Conservation (phyloP, 768 basidiomycete genomes). For the Lactarius indigo region DNA sequence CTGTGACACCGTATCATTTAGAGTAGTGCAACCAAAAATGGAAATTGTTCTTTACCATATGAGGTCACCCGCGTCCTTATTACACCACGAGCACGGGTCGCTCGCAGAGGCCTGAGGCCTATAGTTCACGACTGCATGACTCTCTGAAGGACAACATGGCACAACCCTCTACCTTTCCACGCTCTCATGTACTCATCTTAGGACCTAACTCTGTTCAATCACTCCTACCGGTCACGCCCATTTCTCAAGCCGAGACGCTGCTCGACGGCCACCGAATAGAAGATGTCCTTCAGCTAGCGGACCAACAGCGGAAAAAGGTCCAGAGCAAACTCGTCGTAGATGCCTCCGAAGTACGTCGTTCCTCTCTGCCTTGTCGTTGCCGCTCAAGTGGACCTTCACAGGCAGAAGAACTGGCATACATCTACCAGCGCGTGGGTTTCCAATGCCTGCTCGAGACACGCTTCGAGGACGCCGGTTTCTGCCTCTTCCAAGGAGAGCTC, state of each 20-base stretch:
- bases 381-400: constrained; percentile 28
- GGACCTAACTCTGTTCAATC: constrained; percentile 58
- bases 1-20: constrained; percentile 3
- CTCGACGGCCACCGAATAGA: constrained; percentile 61
- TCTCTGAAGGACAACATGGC: constrained; percentile 15
- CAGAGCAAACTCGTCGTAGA: constrained; percentile 50
- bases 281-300: constrained; percentile 60
- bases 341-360: constrained; percentile 47
- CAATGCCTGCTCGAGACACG: constrained; percentile 73
- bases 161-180: constrained; percentile 46
- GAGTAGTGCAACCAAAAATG: not conserved
- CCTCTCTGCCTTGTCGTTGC: not conserved
- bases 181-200: constrained; percentile 65
- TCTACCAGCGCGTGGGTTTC: constrained; percentile 81
- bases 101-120: not conserved
- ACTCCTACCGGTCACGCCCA: constrained; percentile 66
- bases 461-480: constrained; percentile 78
- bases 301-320: constrained; percentile 55
- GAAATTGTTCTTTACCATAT: not conserved
- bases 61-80: not conserved
- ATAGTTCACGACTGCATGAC: not conserved
- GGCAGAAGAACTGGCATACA: constrained; percentile 68
- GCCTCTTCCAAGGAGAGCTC: constrained; percentile 74
- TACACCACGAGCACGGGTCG: not conserved
- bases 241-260: constrained; percentile 68